Percentiles rank a stretch among this genome's conserved stretches.
These are phyloP conservation scores for Eucalyptus paniculata DNA, from an alignment of 345 rosid species.

Conservation along the genomic window DNA sequence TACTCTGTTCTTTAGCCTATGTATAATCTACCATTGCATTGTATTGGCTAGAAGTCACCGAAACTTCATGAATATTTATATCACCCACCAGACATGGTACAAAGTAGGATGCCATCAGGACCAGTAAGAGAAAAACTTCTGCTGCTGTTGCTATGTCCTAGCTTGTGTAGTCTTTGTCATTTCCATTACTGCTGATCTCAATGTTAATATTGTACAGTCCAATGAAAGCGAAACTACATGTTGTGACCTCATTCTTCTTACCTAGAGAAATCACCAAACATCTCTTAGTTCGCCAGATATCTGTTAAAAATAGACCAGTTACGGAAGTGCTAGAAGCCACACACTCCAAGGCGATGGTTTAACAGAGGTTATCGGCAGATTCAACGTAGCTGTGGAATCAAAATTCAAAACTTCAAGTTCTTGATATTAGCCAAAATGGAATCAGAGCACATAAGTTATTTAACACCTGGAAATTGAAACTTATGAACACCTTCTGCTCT, in stretches of 20 bases:
- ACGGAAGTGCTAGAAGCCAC: neutral
- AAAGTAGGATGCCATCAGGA: neutral
- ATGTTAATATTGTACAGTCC: neutral
- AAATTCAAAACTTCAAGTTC: neutral
- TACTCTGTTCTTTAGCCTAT: conserved; percentile 5
- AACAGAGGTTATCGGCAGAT: neutral
- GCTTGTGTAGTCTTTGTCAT: neutral
- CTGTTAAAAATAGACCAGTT: neutral
- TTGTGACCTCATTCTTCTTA: neutral
- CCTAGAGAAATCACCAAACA: neutral
- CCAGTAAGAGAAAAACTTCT: neutral
- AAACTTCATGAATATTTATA: neutral
- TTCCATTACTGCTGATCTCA: neutral
- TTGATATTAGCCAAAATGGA: neutral
- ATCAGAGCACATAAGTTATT: neutral
- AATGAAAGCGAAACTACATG: neutral
- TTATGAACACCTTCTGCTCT: neutral
- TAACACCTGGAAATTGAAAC: neutral
- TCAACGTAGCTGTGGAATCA: neutral
- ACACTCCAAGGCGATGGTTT: neutral
- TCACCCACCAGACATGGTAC: neutral
- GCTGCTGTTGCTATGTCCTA: neutral
- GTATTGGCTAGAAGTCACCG: neutral
- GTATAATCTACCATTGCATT: neutral
- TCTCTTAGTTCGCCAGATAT: neutral